phyloP scores from a whole-genome alignment of 2,329 filamentous ascomycete genomes.

The Colletotrichum echinochloae region DNA sequence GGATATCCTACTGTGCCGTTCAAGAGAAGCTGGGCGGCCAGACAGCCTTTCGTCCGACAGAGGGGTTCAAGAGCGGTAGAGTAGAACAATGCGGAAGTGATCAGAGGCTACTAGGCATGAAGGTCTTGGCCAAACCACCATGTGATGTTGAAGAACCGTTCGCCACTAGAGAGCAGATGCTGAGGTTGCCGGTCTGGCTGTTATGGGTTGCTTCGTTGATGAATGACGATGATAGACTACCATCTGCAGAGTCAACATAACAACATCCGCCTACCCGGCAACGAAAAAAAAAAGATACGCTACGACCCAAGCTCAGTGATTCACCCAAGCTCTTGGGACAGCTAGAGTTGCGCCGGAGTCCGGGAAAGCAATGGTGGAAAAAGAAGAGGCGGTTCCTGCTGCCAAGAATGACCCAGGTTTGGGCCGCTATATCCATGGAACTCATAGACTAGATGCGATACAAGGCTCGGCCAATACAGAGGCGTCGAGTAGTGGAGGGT shows the following conservation, averaged over 20 bases:
- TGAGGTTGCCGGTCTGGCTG: not conserved
- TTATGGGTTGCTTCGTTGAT: not conserved
- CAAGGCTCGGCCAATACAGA: slow-evolving; percentile 9
- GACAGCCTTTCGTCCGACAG: slow-evolving; percentile 30
- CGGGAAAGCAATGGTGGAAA: not conserved
- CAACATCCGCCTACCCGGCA: too few relatives aligned
- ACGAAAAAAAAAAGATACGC: not conserved
- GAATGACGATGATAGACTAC: not conserved
- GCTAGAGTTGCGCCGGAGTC: not conserved
- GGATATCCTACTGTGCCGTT: not conserved
- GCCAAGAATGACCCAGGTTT: slow-evolving; percentile 29
- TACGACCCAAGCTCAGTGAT: not conserved
- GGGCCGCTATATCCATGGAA: slow-evolving; percentile 13
- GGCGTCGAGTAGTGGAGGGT: not conserved
- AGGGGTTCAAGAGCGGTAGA: slow-evolving; percentile 3
- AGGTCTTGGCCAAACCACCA: not conserved
- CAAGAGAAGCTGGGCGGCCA: slow-evolving; percentile 17
- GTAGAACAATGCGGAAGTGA: not conserved
- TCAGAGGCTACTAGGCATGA: too few relatives aligned
- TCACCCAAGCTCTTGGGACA: not conserved
- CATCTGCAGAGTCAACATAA: not conserved
- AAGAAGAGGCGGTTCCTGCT: slow-evolving; percentile 10
- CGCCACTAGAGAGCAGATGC: not conserved
- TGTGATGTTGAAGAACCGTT: not conserved
- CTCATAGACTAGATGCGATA: not conserved